Evolutionary conservation across 2,329 filamentous ascomycete species (phyloP).

Genomic region (Triangularia verruculosa): DNA sequence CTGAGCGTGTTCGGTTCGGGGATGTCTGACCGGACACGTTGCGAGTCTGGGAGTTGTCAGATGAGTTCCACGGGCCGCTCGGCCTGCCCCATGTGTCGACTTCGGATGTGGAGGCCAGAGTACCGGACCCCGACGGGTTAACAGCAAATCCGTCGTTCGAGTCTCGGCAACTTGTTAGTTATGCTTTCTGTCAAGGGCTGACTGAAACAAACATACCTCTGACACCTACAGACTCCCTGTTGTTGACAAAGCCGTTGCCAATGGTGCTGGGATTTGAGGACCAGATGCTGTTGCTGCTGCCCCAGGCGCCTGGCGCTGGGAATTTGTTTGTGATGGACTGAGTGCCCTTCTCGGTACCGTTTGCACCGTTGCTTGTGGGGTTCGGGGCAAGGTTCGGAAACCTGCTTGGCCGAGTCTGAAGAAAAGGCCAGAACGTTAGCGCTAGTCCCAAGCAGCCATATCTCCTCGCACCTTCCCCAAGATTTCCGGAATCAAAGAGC

Average conservation of each 20-base stretch:
- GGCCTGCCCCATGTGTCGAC: constrained; percentile 59
- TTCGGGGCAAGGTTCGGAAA: constrained; percentile 36
- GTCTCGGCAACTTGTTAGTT: constrained; percentile 32
- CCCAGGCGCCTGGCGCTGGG: constrained; percentile 31
- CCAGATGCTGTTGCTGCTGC: constrained; percentile 49
- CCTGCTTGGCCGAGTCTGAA: constrained; percentile 38
- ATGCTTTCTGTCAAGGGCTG: not conserved
- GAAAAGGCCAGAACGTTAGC: constrained; percentile 1
- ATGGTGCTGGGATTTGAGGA: constrained; percentile 43
- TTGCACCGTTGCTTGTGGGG: constrained; percentile 30
- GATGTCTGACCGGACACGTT: constrained; percentile 54
- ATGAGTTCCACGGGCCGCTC: constrained; percentile 57
- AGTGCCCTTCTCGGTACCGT: constrained; percentile 31
- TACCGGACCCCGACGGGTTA: constrained; percentile 65
- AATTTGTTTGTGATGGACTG: constrained; percentile 43
- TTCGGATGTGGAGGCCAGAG: constrained; percentile 66
- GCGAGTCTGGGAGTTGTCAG: constrained; percentile 44
- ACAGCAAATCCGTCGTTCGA: constrained; percentile 43
- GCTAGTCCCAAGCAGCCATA: not conserved
- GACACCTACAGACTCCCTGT: constrained; percentile 42
- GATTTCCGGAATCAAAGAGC: not conserved
- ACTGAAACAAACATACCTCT: constrained; percentile 19
- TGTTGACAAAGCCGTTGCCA: constrained; percentile 38
- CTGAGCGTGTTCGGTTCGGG: constrained; percentile 54
- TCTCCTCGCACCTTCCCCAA: not conserved